These are phyloP conservation scores for Colletotrichum cuscutae DNA, from an alignment of 2,329 filamentous ascomycete species.

Conservation along the genomic window DNA sequence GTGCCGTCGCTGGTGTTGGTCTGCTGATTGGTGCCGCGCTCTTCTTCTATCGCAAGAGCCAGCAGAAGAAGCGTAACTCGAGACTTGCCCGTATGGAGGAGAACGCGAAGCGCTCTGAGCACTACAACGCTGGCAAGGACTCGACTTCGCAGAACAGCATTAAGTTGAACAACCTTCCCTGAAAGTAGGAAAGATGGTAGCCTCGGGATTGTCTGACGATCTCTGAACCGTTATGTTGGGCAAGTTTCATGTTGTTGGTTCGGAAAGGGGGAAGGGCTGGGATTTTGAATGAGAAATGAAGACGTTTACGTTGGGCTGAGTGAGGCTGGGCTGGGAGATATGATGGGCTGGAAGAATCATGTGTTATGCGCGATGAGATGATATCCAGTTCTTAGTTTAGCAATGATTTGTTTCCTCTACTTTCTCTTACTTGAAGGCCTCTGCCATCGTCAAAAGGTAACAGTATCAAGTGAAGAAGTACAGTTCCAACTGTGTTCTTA, in stretches of 20 bases:
- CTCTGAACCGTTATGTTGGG: no score
- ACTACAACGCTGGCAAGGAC: constrained; percentile 21
- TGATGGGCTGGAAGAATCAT: background rate
- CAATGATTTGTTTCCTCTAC: background rate
- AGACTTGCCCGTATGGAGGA: constrained; percentile 29
- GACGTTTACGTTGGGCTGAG: no score
- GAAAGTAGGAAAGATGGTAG: background rate
- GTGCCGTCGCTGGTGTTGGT: constrained; percentile 20
- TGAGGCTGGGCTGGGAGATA: background rate
- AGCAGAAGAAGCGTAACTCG: constrained; percentile 34
- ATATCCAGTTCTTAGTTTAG: constrained; percentile 14
- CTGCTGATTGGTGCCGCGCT: constrained; percentile 18
- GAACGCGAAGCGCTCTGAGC: constrained; percentile 22
- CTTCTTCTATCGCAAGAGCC: constrained; percentile 30
- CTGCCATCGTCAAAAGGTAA: no score
- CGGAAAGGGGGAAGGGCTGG: background rate
- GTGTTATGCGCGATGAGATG: constrained; percentile 25
- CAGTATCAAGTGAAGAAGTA: no score
- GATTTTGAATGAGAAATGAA: background rate
- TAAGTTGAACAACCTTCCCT: constrained; percentile 8
- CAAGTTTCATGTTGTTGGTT: no score
- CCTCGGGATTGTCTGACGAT: background rate
- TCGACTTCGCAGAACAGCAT: constrained; percentile 30
- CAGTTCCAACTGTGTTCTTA: no score
- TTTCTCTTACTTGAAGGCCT: no score